These are phyloP conservation scores for Penicillium tannophilum DNA, from an alignment of 495 filamentous ascomycete genomes.

Conservation along the genomic window DNA sequence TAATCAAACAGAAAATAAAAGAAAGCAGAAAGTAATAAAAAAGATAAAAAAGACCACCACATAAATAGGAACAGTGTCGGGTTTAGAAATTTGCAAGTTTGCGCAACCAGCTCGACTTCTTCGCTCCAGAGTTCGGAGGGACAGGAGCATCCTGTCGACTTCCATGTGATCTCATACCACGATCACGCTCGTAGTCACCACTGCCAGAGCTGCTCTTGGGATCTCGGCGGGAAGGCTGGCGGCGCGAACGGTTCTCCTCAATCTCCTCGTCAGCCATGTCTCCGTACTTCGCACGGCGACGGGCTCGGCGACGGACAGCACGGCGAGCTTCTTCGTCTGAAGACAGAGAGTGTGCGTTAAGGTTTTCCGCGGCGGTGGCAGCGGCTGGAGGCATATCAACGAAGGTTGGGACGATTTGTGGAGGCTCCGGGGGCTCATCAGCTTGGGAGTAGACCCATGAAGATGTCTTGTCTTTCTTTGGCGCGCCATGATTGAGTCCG, in stretches of 20 bases:
- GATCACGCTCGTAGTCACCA: slow-evolving; percentile 46
- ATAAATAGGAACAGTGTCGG: neutral
- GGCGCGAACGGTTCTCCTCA: slow-evolving; percentile 38
- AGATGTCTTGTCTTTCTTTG: slow-evolving; percentile 55
- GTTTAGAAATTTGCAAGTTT: slow-evolving; percentile 38
- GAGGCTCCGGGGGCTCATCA: slow-evolving; percentile 59
- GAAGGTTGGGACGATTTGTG: slow-evolving; percentile 55
- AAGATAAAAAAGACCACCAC: neutral
- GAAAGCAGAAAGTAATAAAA: neutral
- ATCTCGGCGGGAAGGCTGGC: slow-evolving; percentile 35
- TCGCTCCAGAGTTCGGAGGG: slow-evolving; percentile 34
- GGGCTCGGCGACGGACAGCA: slow-evolving; percentile 38
- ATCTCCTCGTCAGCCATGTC: slow-evolving; percentile 44
- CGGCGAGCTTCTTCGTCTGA: slow-evolving; percentile 47
- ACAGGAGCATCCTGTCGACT: slow-evolving; percentile 29
- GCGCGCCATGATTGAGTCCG: slow-evolving; percentile 23
- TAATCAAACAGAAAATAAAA: neutral
- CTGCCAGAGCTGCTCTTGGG: slow-evolving; percentile 46
- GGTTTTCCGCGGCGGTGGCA: slow-evolving; percentile 21
- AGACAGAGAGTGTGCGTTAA: slow-evolving; percentile 39
- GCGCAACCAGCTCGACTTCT: slow-evolving; percentile 51
- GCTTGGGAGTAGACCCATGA: slow-evolving; percentile 62
- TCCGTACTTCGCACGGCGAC: slow-evolving; percentile 41
- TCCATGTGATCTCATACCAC: slow-evolving; percentile 40
- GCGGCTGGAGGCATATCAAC: slow-evolving; percentile 50